Base-by-base conservation (phyloP, 2,329 filamentous ascomycete genomes). In the Aspergillus quadrilineatus region DNA sequence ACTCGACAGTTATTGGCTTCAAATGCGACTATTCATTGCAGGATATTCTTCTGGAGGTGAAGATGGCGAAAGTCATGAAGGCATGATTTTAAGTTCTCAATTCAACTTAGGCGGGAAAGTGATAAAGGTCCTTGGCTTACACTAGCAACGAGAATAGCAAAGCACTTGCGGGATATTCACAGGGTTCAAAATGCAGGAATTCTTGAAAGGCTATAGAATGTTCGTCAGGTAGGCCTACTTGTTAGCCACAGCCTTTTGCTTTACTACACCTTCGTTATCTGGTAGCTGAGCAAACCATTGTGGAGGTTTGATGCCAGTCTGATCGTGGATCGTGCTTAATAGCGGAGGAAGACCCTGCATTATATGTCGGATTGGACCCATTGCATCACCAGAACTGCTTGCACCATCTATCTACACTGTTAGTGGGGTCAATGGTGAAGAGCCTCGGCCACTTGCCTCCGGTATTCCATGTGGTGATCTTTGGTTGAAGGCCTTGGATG, bases 381-480 rank as follows among this genome's bases (percentile, higher is more conserved):
- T 77, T 7, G 80, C 73, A 57, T 89, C 86, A 54, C 82, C 77
- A 30, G 64, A 59, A 42, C 74, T 71, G 41, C 73, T 72, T 28
- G 73, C 75, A 42, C 69, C 76, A n/a, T 74, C 77, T 17, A 70
- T 68, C 29, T 5, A 7, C 22, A 43, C 14, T 43, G 37, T 59
- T 45, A 63, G 46, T 53, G 43, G 12, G 9, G 28, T 29, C 6
- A 4, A 4, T 26, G 30, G 6, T 36, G 32, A 26, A 30, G 9
- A 43, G n/a, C 37, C 41, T 4, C 6, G 8, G 32, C 50, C 52
- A 32, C 61, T 56, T 56, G 62, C 60, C 56, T 12, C 89, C 89
- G 7, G 90, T 95, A 70, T 90, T 94, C 91, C 90, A 96, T 28
- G 93, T 86, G 60, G 87, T 92, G 77, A 95, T 94, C 86, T 95